Conservation (phyloP, 805 yeast genomes). For the Starmerella ratchasimensis region DNA sequence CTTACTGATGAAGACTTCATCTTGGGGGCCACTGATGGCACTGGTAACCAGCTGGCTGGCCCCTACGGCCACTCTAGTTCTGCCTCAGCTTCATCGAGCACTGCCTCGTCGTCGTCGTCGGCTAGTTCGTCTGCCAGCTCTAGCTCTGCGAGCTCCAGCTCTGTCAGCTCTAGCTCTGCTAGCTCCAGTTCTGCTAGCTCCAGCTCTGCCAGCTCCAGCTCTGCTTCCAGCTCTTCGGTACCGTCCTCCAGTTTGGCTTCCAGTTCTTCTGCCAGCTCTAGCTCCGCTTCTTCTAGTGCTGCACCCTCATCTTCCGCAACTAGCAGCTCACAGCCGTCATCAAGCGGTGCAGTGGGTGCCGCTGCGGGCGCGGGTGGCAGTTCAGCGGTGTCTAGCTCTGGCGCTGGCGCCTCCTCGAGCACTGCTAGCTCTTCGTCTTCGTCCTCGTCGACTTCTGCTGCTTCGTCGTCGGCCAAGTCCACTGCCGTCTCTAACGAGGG, state of each 20-base stretch:
- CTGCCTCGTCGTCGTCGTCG: constrained; percentile 12
- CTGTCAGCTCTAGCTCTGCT: constrained; percentile 11
- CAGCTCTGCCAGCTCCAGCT: constrained; percentile 8
- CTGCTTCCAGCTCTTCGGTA: constrained; percentile 10
- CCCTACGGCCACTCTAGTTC: constrained; percentile 13
- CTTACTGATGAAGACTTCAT: constrained; percentile 51
- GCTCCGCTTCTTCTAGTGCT: constrained; percentile 2
- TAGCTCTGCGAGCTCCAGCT: constrained; percentile 1
- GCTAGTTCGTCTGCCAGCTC: constrained; percentile 7
- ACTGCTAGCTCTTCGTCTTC: constrained; percentile 10
- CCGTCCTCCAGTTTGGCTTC: constrained; percentile 5
- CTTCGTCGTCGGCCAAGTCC: constrained; percentile 1
- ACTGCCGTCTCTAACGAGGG: constrained; percentile 8
- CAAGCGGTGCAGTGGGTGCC: too few relatives aligned
- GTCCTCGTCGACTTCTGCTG: background rate
- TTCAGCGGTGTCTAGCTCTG: constrained; percentile 5
- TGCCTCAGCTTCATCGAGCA: constrained; percentile 6
- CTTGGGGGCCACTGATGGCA: constrained; percentile 45
- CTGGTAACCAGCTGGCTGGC: constrained; percentile 42
- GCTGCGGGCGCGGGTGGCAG: constrained; percentile 4
- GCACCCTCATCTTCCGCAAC: background rate
- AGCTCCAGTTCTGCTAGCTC: constrained; percentile 11
- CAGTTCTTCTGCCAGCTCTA: constrained; percentile 8
- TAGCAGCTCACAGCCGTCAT: too few relatives aligned
- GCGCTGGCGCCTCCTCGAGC: constrained; percentile 4